Percentiles rank a stretch among this genome's conserved stretches.
phyloP scores from a whole-genome alignment of 768 basidiomycete species.

The Mycena metata region DNA sequence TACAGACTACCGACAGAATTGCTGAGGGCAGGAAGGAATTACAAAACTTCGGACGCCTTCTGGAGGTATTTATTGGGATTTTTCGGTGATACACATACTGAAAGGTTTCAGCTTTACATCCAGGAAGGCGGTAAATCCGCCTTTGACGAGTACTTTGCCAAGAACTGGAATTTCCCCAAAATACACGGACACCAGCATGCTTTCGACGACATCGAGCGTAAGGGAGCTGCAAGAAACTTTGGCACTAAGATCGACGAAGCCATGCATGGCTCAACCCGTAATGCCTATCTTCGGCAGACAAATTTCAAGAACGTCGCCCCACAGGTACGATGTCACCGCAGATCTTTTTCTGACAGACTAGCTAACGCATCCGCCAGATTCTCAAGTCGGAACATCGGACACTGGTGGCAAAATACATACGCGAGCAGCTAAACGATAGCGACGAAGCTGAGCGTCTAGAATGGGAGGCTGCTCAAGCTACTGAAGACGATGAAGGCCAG shows the following conservation, averaged over 20 bases:
- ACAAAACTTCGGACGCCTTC: not conserved
- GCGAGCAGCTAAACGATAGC: conserved; percentile 24
- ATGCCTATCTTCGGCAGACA: conserved; percentile 43
- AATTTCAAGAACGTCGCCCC: conserved; percentile 51
- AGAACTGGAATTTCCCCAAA: conserved; percentile 55
- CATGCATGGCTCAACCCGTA: conserved; percentile 46
- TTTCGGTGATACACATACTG: not conserved
- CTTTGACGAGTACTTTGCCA: conserved; percentile 30
- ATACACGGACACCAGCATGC: conserved; percentile 50
- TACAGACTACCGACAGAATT: conserved; percentile 3
- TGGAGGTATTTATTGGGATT: not conserved
- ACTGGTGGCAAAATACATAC: conserved; percentile 31
- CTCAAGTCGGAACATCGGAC: conserved; percentile 35
- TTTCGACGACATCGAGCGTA: conserved; percentile 48
- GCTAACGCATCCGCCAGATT: conserved; percentile 33
- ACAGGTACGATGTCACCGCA: conserved; percentile 42
- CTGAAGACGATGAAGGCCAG: not conserved
- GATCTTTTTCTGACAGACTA: no score
- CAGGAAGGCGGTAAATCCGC: not conserved
- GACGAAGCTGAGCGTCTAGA: conserved; percentile 14
- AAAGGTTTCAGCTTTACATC: not conserved
- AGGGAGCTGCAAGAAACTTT: conserved; percentile 49
- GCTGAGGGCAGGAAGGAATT: not conserved
- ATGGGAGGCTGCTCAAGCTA: no score
- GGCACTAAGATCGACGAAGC: conserved; percentile 49